A percentile compares a stretch with the other conserved stretches of the same genome.
Conservation (phyloP, 495 filamentous ascomycete genomes). For the Aspergillus ostianus region DNA sequence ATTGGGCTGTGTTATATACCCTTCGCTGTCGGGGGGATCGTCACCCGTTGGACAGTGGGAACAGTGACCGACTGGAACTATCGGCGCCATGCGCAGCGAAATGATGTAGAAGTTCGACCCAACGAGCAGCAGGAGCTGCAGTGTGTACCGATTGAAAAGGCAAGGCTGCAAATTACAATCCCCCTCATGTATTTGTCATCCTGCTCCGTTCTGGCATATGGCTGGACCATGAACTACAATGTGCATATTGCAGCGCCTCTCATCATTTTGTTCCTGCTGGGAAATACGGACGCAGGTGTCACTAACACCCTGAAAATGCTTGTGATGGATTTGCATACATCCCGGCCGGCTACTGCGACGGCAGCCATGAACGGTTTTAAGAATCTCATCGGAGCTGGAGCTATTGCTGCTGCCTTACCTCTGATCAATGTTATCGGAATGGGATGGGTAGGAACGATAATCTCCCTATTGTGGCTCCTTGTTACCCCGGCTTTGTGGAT, state of each 20-base stretch:
- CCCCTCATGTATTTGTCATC: constrained; percentile 4
- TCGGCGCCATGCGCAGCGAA: neutral
- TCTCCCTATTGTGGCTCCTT: constrained; percentile 22
- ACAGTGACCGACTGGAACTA: constrained; percentile 6
- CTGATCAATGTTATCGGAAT: constrained; percentile 18
- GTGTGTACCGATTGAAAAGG: neutral
- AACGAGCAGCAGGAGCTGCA: constrained; percentile 1
- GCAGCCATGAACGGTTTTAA: constrained; percentile 9
- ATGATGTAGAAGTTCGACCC: neutral
- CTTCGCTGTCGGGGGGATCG: constrained; percentile 1
- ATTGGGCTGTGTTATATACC: constrained; percentile 4
- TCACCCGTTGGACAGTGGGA: constrained; percentile 5
- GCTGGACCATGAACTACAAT: constrained; percentile 17
- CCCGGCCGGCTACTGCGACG: constrained; percentile 6
- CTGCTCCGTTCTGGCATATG: constrained; percentile 6
- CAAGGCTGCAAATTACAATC: constrained; percentile 9
- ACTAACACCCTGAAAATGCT: constrained; percentile 8
- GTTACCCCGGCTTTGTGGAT: constrained; percentile 27
- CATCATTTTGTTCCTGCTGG: constrained; percentile 8
- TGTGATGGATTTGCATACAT: constrained; percentile 8
- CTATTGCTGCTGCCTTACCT: constrained; percentile 9
- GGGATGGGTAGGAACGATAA: constrained; percentile 38
- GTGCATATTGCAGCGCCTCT: constrained; percentile 11
- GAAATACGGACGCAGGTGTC: constrained; percentile 2
- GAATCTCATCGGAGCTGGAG: constrained; percentile 11